Base-by-base conservation (phyloP, 768 basidiomycete species). In the Termitomyces sp. region DNA sequence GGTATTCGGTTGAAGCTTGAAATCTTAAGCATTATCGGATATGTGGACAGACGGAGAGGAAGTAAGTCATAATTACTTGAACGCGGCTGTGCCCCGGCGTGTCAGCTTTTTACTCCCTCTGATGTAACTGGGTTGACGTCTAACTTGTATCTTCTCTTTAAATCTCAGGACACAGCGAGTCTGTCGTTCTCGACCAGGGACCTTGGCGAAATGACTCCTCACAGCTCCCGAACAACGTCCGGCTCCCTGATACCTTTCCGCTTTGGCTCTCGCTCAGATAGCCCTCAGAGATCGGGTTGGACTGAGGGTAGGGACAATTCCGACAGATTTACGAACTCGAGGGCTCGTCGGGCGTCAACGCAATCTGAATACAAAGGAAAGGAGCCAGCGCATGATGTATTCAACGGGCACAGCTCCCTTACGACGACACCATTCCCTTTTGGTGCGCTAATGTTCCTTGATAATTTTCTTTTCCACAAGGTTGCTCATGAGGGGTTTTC, bases 321-420 rank as follows among this genome's bases (percentile, higher is more conserved):
- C 39, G 59, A 60, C 43, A 57, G 59, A 23, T 61, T 60, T 42
- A 53, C 58, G 17, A 53, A 46, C 17, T 52, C 57, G 54, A 63
- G 66, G 60, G 61, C 59, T 50, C 68, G 66, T 58, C 53, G 67
- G 57, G 44, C 64, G 19, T 64, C 62, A 19, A 55, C 59, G 19
- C 62, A 61, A 37, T 62, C 68, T n/a, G 66, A 60, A 19, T 64
- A 67, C 47, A 73, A 75, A 59, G 69, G 68, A 40, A 73, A 73
- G 57, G 68, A 68, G 53, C 66, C 68, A 49, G 54, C 61, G 2
- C 17, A 56, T 27, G 57, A 59, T 51, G 61, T 51, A 30, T 56
- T 52, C 41, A 58, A 65, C 51, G 56, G 59, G 54, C 55, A 44
- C 49, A 64, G 66, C 42, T 65, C 62, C 56, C 61, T 59, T 12